Conservation (phyloP, 345 rosid genomes). For the Durio zibethinus region DNA sequence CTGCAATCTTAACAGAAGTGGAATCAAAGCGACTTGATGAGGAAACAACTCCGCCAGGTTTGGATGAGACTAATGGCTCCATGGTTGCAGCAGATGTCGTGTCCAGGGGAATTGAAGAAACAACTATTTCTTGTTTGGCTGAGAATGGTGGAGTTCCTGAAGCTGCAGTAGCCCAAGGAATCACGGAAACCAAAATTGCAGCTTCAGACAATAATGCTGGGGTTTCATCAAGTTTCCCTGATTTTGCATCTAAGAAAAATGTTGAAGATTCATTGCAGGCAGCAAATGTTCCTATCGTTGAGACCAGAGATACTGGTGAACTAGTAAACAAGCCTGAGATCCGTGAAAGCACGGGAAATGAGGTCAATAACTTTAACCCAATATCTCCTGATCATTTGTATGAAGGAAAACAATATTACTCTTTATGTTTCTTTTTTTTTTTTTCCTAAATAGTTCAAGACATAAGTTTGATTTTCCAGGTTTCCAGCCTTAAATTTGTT, state of each 20-base stretch:
- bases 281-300: neutral
- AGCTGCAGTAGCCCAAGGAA: neutral
- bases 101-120: neutral
- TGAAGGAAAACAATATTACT: neutral
- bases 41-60: neutral
- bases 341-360: slow-evolving; percentile 28
- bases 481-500: neutral
- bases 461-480: neutral
- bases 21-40: neutral
- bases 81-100: neutral
- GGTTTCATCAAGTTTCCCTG: slow-evolving; percentile 32
- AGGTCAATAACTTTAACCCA: slow-evolving; percentile 32
- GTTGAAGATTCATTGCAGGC: slow-evolving; percentile 19
- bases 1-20: neutral
- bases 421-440: neutral
- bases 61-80: neutral
- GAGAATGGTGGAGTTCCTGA: neutral
- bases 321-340: neutral
- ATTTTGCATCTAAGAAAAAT: slow-evolving; percentile 19
- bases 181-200: slow-evolving; percentile 17
- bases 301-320: slow-evolving; percentile 4
- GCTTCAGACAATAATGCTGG: slow-evolving; percentile 21
- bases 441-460: neutral
- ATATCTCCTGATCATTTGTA: neutral
- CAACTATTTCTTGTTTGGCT: neutral